Percentiles rank a stretch among this genome's conserved stretches.
Evolutionary conservation across 164 flowering plant genomes (phyloP).

Genomic region (Magnolia changhungtana): DNA sequence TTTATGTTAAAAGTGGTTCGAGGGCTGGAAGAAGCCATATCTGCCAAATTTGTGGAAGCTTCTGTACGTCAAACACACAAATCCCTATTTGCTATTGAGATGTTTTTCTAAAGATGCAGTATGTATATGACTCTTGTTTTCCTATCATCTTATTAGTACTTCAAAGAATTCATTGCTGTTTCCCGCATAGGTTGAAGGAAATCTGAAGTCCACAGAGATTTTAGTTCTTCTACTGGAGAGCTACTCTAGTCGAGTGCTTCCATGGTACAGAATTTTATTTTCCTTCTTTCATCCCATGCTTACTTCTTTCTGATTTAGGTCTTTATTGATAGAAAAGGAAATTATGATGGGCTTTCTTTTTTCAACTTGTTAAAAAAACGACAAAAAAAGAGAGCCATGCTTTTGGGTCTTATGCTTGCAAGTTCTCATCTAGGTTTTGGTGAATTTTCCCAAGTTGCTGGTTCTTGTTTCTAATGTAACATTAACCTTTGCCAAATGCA

Average conservation of each 20-base stretch:
- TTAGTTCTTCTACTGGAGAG: slow-evolving; percentile 52
- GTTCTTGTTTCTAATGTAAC: too few relatives aligned
- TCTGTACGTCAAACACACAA: slow-evolving; percentile 42
- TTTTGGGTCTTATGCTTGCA: background rate
- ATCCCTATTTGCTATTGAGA: background rate
- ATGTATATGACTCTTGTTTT: background rate
- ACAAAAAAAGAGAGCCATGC: background rate
- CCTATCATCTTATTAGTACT: background rate
- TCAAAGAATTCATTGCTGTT: slow-evolving; percentile 3
- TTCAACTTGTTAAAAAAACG: too few relatives aligned
- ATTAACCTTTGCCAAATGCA: too few relatives aligned
- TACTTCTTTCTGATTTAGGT: background rate
- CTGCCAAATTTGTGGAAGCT: slow-evolving; percentile 42
- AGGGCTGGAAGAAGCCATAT: slow-evolving; percentile 58
- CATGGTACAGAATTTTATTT: slow-evolving; percentile 50
- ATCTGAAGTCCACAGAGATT: slow-evolving; percentile 31
- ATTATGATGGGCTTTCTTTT: background rate
- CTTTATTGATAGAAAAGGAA: background rate
- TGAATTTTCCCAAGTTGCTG: background rate
- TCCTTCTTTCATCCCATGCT: background rate
- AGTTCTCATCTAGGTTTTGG: background rate
- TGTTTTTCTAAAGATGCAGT: background rate
- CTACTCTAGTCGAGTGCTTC: slow-evolving; percentile 56
- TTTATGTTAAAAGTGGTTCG: slow-evolving; percentile 47
- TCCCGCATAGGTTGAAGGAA: slow-evolving; percentile 49